These are phyloP conservation scores for Lanmaoa pseudosensibilis DNA, from an alignment of 768 basidiomycete genomes.

Conservation along the genomic window DNA sequence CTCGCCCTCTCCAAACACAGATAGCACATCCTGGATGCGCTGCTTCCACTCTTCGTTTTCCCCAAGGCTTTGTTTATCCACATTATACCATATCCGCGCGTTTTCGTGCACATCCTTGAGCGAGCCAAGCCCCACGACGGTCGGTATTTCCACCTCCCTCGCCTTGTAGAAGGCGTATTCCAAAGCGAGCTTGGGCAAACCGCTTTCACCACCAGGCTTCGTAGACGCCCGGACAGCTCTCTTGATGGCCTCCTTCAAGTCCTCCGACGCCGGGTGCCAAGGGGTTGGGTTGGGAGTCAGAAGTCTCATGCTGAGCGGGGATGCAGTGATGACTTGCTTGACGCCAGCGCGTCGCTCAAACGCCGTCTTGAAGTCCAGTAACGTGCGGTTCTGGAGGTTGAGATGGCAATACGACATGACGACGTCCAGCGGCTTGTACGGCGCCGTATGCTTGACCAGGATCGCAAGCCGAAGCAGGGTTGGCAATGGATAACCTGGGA, in stretches of 20 bases:
- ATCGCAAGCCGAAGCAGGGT: constrained; percentile 82
- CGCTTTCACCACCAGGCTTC: constrained; percentile 41
- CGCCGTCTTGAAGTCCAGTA: constrained; percentile 53
- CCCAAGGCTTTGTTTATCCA: constrained; percentile 40
- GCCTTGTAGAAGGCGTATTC: constrained; percentile 65
- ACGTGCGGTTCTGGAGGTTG: constrained; percentile 68
- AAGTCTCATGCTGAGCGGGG: constrained; percentile 84
- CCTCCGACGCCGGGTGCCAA: constrained; percentile 78
- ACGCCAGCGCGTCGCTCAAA: constrained; percentile 66
- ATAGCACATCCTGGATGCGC: constrained; percentile 35
- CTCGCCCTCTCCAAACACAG: constrained; percentile 44
- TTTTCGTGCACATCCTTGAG: constrained; percentile 73
- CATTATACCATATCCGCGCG: constrained; percentile 64
- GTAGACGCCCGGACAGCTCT: constrained; percentile 35
- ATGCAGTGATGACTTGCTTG: constrained; percentile 69
- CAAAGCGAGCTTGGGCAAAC: constrained; percentile 63
- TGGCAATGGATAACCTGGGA: constrained; percentile 73
- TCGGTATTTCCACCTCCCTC: constrained; percentile 48
- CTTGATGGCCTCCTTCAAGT: constrained; percentile 43
- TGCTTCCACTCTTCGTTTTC: constrained; percentile 46
- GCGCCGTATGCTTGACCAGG: constrained; percentile 63
- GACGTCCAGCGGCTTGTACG: constrained; percentile 72
- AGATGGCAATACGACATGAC: constrained; percentile 82
- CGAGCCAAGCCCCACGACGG: constrained; percentile 73
- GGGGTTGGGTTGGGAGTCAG: constrained; percentile 54